Percentiles rank a stretch among this genome's conserved stretches.
Evolutionary conservation across 1,284 basidiomycete species (phyloP).

Genomic region (Malassezia nana): DNA sequence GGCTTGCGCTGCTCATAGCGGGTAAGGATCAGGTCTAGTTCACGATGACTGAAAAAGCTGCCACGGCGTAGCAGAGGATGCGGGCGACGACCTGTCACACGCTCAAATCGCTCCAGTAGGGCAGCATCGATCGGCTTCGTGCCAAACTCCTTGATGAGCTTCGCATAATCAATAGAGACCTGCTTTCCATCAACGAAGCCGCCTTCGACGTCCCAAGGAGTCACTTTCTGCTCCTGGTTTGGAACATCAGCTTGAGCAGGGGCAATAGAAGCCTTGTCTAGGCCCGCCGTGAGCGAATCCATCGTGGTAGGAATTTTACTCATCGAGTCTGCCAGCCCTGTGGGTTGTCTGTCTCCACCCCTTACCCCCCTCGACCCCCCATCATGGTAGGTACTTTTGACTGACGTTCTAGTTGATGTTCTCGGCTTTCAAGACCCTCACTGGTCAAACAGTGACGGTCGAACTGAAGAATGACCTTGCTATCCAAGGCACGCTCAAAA

Average conservation of each 20-base stretch:
- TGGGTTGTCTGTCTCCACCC: not conserved
- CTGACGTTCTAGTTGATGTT: constrained; percentile 67
- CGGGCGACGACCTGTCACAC: constrained; percentile 77
- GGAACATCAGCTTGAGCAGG: not conserved
- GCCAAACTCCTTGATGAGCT: constrained; percentile 86
- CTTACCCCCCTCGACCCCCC: not conserved
- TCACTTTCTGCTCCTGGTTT: constrained; percentile 56
- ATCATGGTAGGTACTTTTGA: constrained; percentile 4
- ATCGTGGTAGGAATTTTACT: constrained; percentile 16
- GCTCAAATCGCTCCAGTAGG: constrained; percentile 79
- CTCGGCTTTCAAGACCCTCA: constrained; percentile 97
- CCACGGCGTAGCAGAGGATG: constrained; percentile 82
- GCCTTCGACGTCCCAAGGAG: constrained; percentile 96
- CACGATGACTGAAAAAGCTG: constrained; percentile 96
- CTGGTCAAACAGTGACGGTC: constrained; percentile 79
- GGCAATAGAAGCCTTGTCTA: constrained; percentile 26
- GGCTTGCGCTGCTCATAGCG: constrained; percentile 93
- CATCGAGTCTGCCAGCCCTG: not conserved
- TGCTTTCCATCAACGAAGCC: constrained; percentile 81
- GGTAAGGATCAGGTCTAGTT: constrained; percentile 85
- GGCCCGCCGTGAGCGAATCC: constrained; percentile 25
- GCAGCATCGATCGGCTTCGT: constrained; percentile 69
- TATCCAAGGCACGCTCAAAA: constrained; percentile 90
- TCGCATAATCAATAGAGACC: constrained; percentile 73
- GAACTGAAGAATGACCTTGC: constrained; percentile 99